These are phyloP conservation scores for Colletotrichum sp. DNA, from an alignment of 2,329 filamentous ascomycete species.

Conservation along the genomic window DNA sequence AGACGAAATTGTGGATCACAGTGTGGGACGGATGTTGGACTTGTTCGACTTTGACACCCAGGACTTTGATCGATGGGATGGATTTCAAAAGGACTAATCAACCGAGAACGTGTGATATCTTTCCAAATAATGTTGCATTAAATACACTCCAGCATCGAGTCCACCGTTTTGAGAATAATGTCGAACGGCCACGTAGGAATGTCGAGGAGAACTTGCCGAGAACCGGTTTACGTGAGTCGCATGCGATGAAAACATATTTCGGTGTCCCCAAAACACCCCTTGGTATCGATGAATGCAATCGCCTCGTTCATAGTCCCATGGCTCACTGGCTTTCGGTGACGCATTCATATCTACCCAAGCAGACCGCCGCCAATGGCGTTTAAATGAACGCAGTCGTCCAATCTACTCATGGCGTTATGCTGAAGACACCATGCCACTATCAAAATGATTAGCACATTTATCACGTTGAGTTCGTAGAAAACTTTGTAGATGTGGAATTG, in stretches of 20 bases:
- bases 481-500: neutral
- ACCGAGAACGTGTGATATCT: neutral
- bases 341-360: neutral
- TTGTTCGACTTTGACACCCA: slow-evolving; percentile 44
- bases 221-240: neutral
- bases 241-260: neutral
- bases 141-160: neutral
- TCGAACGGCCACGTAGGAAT: neutral
- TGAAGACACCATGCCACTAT: neutral
- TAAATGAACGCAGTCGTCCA: neutral
- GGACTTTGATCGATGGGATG: slow-evolving; percentile 44
- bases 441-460: neutral
- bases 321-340: neutral
- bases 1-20: slow-evolving; percentile 48
- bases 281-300: neutral
- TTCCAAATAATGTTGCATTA: neutral
- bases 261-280: neutral
- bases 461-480: neutral
- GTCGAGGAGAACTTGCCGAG: neutral
- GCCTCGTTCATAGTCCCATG: neutral
- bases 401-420: neutral
- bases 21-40: slow-evolving; percentile 50
- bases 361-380: neutral
- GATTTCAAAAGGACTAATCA: slow-evolving; percentile 8
- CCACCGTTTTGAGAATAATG: neutral